phyloP scores from a whole-genome alignment of 176 grass and related monocot genomes.

The Echinochloa phyllopogon region DNA sequence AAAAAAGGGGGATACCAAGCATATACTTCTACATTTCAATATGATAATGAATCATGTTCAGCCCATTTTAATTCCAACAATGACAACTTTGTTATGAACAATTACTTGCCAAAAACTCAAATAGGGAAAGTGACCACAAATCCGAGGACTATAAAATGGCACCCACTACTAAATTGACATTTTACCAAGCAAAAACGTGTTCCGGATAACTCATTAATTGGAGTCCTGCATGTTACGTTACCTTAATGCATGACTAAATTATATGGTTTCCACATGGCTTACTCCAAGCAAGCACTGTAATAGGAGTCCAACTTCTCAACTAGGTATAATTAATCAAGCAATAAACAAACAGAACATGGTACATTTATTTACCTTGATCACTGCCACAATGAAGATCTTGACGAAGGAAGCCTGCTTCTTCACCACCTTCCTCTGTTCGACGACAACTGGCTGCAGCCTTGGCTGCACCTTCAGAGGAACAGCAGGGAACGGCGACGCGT shows the following conservation, averaged over 20 bases:
- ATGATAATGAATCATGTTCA: neutral
- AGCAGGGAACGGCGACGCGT: constrained; percentile 4
- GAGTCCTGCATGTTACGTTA: neutral
- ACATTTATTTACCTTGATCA: constrained; percentile 63
- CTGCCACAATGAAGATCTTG: constrained; percentile 51
- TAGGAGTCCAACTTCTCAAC: neutral
- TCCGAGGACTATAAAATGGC: neutral
- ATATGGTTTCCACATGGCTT: neutral
- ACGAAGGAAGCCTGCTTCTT: constrained; percentile 50
- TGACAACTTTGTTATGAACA: neutral
- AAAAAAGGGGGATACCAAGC: neutral
- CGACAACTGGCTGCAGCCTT: neutral
- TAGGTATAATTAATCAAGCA: constrained; percentile 18
- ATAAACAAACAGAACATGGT: neutral
- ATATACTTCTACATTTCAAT: neutral
- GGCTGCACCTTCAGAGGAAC: constrained; percentile 34
- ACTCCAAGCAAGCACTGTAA: neutral
- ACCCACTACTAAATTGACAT: neutral
- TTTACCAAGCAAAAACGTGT: neutral
- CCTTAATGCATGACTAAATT: neutral
- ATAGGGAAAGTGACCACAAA: neutral
- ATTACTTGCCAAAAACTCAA: neutral
- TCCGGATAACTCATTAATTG: neutral
- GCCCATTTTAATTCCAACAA: neutral
- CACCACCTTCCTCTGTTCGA: constrained; percentile 46